Percentiles rank a stretch among this genome's conserved stretches.
Evolutionary conservation across 228 moss, liverwort and hornwort genomes (phyloP).

Genomic region (Sphagnum fallax): DNA sequence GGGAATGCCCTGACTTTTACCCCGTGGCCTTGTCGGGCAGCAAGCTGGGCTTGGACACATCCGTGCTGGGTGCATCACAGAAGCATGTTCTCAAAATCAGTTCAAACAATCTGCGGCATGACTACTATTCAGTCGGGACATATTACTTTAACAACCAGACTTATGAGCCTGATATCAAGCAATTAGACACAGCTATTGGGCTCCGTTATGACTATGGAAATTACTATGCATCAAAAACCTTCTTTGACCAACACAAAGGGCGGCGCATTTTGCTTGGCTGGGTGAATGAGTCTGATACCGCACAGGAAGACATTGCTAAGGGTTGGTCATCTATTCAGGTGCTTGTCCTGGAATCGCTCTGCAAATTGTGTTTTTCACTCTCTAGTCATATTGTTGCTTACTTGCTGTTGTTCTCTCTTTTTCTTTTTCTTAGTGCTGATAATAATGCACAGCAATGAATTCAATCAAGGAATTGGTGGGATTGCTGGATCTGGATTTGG

Average conservation of each 20-base stretch:
- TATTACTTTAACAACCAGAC: conserved; percentile 39
- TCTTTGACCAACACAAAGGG: conserved; percentile 37
- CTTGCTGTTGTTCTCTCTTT: not conserved
- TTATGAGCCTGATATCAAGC: conserved; percentile 27
- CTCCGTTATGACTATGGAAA: conserved; percentile 84
- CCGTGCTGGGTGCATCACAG: conserved; percentile 22
- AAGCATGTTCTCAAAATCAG: conserved; percentile 84
- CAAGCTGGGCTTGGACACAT: conserved; percentile 29
- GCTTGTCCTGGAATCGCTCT: not conserved
- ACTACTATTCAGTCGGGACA: conserved; percentile 70
- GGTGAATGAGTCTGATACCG: conserved; percentile 67
- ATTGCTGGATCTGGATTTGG: not conserved
- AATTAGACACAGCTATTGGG: conserved; percentile 46
- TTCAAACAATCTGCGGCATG: conserved; percentile 35
- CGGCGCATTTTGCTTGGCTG: conserved; percentile 66
- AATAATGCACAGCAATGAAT: too few species aligned
- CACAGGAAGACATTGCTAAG: conserved; percentile 39
- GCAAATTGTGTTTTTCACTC: not conserved
- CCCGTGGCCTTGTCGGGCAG: conserved; percentile 41
- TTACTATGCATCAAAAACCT: conserved; percentile 77
- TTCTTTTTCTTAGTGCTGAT: not conserved
- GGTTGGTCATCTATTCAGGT: conserved; percentile 86
- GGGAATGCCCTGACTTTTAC: conserved; percentile 89
- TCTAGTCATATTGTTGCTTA: not conserved
- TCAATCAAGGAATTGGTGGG: not conserved